Conservation (phyloP, 2,329 filamentous ascomycete genomes). For the Penicillium olsonii region DNA sequence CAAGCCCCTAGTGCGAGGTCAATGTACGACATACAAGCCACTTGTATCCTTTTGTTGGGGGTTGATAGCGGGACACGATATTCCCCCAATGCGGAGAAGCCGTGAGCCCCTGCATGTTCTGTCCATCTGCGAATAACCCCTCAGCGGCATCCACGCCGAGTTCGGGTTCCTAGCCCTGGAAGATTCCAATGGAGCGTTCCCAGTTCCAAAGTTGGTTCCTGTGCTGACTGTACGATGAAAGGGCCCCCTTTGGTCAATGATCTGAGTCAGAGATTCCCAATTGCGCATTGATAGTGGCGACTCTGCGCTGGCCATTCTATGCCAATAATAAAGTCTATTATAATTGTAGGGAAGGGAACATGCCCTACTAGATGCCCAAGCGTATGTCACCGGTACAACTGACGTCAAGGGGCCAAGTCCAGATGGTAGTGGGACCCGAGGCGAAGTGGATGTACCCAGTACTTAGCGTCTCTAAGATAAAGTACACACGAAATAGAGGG, state of each 20-base stretch:
- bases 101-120: conserved; percentile 2
- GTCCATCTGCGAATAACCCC: background rate
- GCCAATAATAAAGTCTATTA: background rate
- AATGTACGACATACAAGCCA: conserved; percentile 10
- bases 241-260: background rate
- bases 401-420: conserved; percentile 10
- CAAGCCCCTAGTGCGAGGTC: conserved; percentile 9
- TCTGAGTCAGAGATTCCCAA: conserved; percentile 2
- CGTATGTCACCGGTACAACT: conserved; percentile 4
- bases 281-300: background rate
- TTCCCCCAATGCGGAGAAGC: background rate
- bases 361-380: background rate
- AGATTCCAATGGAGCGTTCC: too few relatives aligned
- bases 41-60: background rate
- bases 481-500: background rate
- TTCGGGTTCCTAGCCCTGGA: background rate
- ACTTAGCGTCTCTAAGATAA: background rate
- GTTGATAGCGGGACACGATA: background rate
- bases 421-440: conserved; percentile 10
- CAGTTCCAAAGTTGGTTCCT: background rate
- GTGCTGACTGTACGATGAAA: background rate
- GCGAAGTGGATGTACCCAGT: conserved; percentile 10
- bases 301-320: background rate
- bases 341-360: background rate
- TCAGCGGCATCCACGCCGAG: background rate